These are phyloP conservation scores for Chalciporus chontae DNA, from an alignment of 768 basidiomycete species.

Conservation along the genomic window DNA sequence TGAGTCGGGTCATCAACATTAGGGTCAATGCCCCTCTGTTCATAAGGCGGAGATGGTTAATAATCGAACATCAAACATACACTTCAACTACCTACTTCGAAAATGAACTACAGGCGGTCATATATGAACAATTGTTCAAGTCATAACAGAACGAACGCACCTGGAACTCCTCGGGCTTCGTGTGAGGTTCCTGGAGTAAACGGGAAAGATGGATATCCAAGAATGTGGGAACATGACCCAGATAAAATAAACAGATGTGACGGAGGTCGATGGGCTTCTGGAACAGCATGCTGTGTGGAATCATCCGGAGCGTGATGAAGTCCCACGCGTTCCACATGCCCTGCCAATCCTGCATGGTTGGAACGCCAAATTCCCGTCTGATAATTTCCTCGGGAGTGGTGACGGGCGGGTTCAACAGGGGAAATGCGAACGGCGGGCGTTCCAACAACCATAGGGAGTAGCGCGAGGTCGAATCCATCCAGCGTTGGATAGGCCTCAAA, in stretches of 20 bases:
- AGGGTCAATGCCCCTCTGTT: constrained; percentile 91
- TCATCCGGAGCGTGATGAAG: constrained; percentile 78
- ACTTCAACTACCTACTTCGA: constrained; percentile 51
- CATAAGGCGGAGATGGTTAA: constrained; percentile 10
- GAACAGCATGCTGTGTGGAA: constrained; percentile 79
- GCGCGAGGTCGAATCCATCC: constrained; percentile 67
- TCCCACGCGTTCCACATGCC: constrained; percentile 90
- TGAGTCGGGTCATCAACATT: constrained; percentile 85
- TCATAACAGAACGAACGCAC: constrained; percentile 28
- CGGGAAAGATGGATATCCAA: constrained; percentile 85
- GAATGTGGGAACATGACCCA: constrained; percentile 92
- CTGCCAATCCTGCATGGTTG: constrained; percentile 75
- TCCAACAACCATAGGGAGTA: constrained; percentile 93
- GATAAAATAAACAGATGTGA: constrained; percentile 95
- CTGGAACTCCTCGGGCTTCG: constrained; percentile 82
- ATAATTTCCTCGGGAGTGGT: constrained; percentile 16
- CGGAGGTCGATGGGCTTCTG: constrained; percentile 91
- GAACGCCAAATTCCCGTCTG: constrained; percentile 53
- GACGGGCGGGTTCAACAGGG: constrained; percentile 46
- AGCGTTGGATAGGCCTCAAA: constrained; percentile 81
- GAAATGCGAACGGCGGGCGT: constrained; percentile 78
- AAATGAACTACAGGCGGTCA: constrained; percentile 51
- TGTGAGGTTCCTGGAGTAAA: constrained; percentile 71
- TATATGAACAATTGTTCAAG: constrained; percentile 6
- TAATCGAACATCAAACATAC: background rate